Evolutionary conservation across 164 flowering plant genomes (phyloP).

Genomic region (Nymphaea thermarum): DNA sequence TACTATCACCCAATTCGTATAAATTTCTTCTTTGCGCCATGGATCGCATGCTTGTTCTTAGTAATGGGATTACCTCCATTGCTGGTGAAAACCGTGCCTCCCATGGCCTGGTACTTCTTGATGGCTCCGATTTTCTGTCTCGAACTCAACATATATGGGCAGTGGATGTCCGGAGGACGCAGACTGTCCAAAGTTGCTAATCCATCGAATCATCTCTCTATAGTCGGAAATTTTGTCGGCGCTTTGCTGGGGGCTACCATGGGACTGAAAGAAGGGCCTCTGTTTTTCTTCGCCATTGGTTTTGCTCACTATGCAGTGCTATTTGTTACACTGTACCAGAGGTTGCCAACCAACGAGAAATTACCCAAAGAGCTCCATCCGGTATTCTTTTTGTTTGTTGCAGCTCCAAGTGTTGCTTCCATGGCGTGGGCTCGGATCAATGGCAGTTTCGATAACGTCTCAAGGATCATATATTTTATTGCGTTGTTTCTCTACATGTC

Average conservation of each 20-base stretch:
- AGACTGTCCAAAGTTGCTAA: slow-evolving; percentile 83
- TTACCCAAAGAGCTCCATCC: slow-evolving; percentile 79
- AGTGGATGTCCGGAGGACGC: slow-evolving; percentile 92
- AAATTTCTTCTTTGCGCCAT: slow-evolving; percentile 94
- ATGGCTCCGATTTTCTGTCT: slow-evolving; percentile 63
- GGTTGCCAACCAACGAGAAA: slow-evolving; percentile 63
- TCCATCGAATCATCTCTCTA: slow-evolving; percentile 69
- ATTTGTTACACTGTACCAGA: slow-evolving; percentile 86
- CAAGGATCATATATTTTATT: slow-evolving; percentile 59
- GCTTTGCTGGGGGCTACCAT: slow-evolving; percentile 68
- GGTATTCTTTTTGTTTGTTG: slow-evolving; percentile 74
- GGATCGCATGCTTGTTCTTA: slow-evolving; percentile 54
- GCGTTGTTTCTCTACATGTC: slow-evolving; percentile 77
- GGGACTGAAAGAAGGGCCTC: slow-evolving; percentile 82
- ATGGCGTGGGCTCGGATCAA: slow-evolving; percentile 69
- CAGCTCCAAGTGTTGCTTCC: slow-evolving; percentile 75
- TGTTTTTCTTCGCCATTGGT: slow-evolving; percentile 81
- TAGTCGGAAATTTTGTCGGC: slow-evolving; percentile 91
- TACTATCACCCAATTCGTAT: slow-evolving; percentile 77
- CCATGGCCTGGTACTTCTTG: slow-evolving; percentile 59
- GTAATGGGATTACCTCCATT: slow-evolving; percentile 56
- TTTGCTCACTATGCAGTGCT: slow-evolving; percentile 76
- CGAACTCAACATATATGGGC: slow-evolving; percentile 87
- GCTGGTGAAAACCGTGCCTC: slow-evolving; percentile 20
- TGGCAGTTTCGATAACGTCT: slow-evolving; percentile 52